Evolutionary conservation across 2,329 filamentous ascomycete genomes (phyloP), one percentile per base, ranked within the genome.

Genomic region (Colletotrichum tabaci): DNA sequence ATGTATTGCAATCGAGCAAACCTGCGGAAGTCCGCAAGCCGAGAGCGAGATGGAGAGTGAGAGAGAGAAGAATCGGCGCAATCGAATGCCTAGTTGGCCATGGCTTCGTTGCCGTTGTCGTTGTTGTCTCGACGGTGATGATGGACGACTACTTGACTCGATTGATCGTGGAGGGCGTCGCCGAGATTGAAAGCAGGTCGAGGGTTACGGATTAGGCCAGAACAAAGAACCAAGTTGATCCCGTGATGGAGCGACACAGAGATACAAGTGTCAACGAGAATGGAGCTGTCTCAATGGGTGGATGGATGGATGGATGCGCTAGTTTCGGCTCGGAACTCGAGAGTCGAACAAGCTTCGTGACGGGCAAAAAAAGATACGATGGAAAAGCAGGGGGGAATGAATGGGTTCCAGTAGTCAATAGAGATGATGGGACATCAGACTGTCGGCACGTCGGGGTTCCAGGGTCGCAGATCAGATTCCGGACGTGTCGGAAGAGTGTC

Each of bases 381-480:
- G 53, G n/a, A 18, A 15, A 50, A 61, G 21, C 18, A 38, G 46
- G 35, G 21, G 46, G 35, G 44, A 38, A 50, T 68, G 53, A 44
- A 61, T 8, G 35, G 35, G 35, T 38, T 38, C 35, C 35, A 38
- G 8, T 38, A 1, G 8, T 38, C 35, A 38, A 38, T 38, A 1
- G 35, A 38, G 35, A 10, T 38, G 42, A 63, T 52, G 44, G n/a
- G 64, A 67, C 50, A 67, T 67, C 57, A 56, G 63, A 71, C 57
- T 61, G 57, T 26, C 18, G 40, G 23, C 40, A 13, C 2, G 35
- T 21, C 21, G 58, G 23, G 30, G 3, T 9, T 8, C 16, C 50
- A 55, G 46, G 23, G 26, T 49, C n/a, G 58, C 26, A 61, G 23
- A 46, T 47, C 40, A 30, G 52, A 60, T 44, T 63, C 52, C 61